Percentiles rank a stretch among this genome's conserved stretches.
Evolutionary conservation across 2,329 filamentous ascomycete species (phyloP).

Genomic region (Aspergillus sergii): DNA sequence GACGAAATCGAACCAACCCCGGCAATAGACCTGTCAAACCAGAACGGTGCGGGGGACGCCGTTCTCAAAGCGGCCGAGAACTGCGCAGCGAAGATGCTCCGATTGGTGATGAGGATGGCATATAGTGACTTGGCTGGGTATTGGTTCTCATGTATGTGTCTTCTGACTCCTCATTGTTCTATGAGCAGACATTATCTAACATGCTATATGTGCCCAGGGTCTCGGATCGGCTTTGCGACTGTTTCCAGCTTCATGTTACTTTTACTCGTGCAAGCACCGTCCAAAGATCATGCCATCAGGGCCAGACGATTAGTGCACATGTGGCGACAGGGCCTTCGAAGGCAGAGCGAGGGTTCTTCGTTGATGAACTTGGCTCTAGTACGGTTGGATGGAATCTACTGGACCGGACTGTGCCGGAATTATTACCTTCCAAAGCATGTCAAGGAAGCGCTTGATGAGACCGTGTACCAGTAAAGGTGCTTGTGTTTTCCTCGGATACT

Average conservation of each 20-base stretch:
- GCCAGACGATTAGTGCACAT: conserved; percentile 19
- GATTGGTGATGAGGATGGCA: conserved; percentile 22
- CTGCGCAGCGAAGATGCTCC: conserved; percentile 24
- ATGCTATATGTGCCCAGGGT: conserved; percentile 13
- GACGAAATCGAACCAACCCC: conserved; percentile 17
- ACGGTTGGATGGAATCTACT: conserved; percentile 18
- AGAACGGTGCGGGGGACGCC: conserved; percentile 15
- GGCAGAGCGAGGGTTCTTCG: conserved; percentile 18
- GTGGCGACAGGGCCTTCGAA: conserved; percentile 22
- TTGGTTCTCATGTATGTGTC: conserved; percentile 27
- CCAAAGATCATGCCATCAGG: conserved; percentile 16
- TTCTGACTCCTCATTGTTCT: neutral
- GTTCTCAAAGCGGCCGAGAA: conserved; percentile 25
- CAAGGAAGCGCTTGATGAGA: conserved; percentile 2
- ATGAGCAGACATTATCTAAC: neutral
- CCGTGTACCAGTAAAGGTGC: neutral
- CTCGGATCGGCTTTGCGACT: conserved; percentile 21
- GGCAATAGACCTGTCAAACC: conserved; percentile 16
- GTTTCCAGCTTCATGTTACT: conserved; percentile 24
- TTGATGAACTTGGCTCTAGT: conserved; percentile 24
- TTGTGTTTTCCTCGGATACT: neutral
- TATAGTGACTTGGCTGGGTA: conserved; percentile 20
- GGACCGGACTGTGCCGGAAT: conserved; percentile 19
- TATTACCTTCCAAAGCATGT: conserved; percentile 18
- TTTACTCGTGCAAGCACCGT: conserved; percentile 22